Conservation (phyloP, 2,329 filamentous ascomycete genomes). For the Aureobasidium sp. region DNA sequence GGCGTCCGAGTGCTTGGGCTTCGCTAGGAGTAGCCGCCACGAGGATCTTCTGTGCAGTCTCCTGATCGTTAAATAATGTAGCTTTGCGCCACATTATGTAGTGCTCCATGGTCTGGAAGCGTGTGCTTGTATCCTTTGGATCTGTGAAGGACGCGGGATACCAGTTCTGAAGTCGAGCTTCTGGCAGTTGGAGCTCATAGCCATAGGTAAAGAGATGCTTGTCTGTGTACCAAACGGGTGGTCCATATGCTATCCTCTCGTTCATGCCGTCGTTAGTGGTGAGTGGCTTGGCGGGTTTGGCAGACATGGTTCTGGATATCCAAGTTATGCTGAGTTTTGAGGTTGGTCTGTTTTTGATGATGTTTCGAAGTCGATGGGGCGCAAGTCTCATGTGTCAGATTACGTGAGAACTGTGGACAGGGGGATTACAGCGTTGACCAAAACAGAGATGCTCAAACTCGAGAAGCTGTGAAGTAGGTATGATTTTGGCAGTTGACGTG, state of each 20-base stretch:
- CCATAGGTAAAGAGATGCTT: constrained; percentile 30
- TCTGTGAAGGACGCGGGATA: constrained; percentile 27
- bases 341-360: not conserved
- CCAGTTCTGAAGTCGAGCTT: constrained; percentile 31
- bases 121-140: constrained; percentile 14
- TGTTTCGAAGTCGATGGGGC: not conserved
- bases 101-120: constrained; percentile 30
- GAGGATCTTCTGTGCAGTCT: constrained; percentile 33
- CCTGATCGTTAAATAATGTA: constrained; percentile 34
- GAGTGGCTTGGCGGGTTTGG: constrained; percentile 5
- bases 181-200: constrained; percentile 26
- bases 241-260: constrained; percentile 8
- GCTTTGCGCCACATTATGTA: constrained; percentile 44
- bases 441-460: not conserved
- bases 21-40: constrained; percentile 29
- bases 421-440: not conserved
- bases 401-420: not conserved
- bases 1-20: constrained; percentile 33
- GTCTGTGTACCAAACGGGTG: constrained; percentile 24
- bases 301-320: not conserved
- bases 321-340: not conserved
- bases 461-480: not conserved
- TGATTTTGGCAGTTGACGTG: not conserved
- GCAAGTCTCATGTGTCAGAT: not conserved
- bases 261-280: constrained; percentile 16